Evolutionary conservation across 2,329 filamentous ascomycete species (phyloP).

Genomic region (Sarocladiaceae sp.): DNA sequence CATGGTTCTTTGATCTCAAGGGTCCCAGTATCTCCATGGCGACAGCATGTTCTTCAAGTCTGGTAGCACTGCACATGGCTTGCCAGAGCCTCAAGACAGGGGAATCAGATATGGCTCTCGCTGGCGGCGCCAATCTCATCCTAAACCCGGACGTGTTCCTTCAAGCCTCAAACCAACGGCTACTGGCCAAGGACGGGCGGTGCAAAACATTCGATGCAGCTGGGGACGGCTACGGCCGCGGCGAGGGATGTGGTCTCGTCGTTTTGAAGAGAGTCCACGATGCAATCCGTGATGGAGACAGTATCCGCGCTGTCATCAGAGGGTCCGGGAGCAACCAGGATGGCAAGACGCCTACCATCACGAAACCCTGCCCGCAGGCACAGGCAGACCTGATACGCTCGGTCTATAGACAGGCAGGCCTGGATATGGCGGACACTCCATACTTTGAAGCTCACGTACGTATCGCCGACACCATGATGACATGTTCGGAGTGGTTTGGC

Average conservation of each 20-base stretch:
- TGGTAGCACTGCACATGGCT: conserved; percentile 21
- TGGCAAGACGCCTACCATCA: conserved; percentile 26
- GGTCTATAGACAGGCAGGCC: conserved; percentile 19
- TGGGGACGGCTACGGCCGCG: conserved; percentile 43
- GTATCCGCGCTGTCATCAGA: conserved; percentile 25
- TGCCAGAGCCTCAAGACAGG: conserved; percentile 31
- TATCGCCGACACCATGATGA: too few relatives aligned
- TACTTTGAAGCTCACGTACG: conserved; percentile 33
- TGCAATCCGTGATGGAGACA: conserved; percentile 35
- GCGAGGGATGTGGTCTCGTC: conserved; percentile 24
- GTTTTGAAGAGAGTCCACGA: conserved; percentile 36
- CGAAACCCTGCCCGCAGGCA: conserved; percentile 28
- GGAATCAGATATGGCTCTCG: conserved; percentile 40
- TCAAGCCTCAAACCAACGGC: neutral
- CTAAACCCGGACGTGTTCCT: neutral
- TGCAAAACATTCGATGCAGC: conserved; percentile 25
- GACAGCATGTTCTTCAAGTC: conserved; percentile 31
- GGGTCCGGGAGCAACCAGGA: conserved; percentile 29
- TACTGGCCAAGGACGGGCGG: conserved; percentile 14
- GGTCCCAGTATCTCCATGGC: conserved; percentile 27
- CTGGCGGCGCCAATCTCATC: conserved; percentile 31
- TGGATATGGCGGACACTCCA: conserved; percentile 16
- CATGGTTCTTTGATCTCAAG: conserved; percentile 30
- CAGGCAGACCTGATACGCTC: conserved; percentile 25
- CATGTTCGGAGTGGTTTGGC: too few relatives aligned